Evolutionary conservation across 1,139 yeast species (phyloP).

Genomic region (Saccharomycopsis crataegensis): DNA sequence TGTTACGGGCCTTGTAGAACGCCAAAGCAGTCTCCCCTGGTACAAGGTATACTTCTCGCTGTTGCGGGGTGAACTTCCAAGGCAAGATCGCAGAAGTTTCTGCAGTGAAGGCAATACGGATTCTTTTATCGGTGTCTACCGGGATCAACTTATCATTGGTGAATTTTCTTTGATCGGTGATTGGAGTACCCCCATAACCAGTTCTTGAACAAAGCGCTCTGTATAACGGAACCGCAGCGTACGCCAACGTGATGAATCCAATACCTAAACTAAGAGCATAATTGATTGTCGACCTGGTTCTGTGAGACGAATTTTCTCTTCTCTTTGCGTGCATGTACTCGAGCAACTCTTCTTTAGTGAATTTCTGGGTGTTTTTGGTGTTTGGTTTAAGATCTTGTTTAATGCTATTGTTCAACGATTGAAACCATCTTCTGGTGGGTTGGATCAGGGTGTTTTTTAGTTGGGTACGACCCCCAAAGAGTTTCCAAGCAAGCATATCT

Average conservation of each 20-base stretch:
- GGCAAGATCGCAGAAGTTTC: conserved; percentile 90
- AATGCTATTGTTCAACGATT: not conserved
- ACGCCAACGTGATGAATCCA: conserved; percentile 70
- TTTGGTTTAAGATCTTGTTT: not conserved
- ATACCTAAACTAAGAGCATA: conserved; percentile 69
- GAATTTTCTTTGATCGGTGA: conserved; percentile 72
- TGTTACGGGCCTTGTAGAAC: conserved; percentile 86
- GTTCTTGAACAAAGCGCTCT: conserved; percentile 90
- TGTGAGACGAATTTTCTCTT: conserved; percentile 29
- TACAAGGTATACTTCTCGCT: conserved; percentile 82
- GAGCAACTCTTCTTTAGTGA: conserved; percentile 30
- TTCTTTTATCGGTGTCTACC: conserved; percentile 76
- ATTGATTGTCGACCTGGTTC: conserved; percentile 50
- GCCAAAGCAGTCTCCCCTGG: conserved; percentile 99
- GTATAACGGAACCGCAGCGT: conserved; percentile 90
- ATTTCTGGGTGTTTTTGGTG: conserved; percentile 16
- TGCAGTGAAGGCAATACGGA: conserved; percentile 79
- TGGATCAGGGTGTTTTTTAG: not conserved
- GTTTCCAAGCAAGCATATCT: not conserved
- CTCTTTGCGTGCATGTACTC: conserved; percentile 28
- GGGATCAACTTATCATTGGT: conserved; percentile 86
- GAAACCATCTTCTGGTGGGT: not conserved
- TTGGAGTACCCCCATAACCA: conserved; percentile 94
- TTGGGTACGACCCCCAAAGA: not conserved
- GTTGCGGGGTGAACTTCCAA: conserved; percentile 95